Conservation (phyloP, 805 yeast species). For the Ogataea nakhonphanomensis region DNA sequence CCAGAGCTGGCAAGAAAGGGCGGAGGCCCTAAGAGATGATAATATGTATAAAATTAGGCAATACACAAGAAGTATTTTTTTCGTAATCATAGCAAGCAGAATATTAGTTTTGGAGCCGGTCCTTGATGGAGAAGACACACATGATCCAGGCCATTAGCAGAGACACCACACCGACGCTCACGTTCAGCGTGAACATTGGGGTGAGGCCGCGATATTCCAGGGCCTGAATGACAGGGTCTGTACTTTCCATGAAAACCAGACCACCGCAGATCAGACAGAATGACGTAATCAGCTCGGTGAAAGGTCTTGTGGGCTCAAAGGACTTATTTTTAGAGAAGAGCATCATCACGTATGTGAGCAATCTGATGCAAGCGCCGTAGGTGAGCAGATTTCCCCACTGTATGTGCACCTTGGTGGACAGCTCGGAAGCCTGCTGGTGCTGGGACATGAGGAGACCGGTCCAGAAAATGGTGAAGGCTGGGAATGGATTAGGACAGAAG, state of each 20-base stretch:
- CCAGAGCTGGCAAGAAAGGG: conserved; percentile 76
- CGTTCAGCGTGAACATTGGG: conserved; percentile 86
- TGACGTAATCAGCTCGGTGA: conserved; percentile 78
- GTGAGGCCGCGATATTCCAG: conserved; percentile 81
- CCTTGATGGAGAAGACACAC: conserved; percentile 60
- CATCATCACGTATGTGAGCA: conserved; percentile 57
- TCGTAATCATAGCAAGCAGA: conserved; percentile 8
- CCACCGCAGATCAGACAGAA: conserved; percentile 89
- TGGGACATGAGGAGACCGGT: conserved; percentile 95
- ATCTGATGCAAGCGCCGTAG: conserved; percentile 76
- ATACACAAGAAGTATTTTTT: no score
- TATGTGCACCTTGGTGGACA: conserved; percentile 75
- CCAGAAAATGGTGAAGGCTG: conserved; percentile 90
- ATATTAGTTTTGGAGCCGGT: conserved; percentile 37
- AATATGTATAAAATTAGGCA: not conserved
- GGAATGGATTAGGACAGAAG: conserved; percentile 90
- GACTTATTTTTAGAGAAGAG: conserved; percentile 39
- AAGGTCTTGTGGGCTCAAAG: conserved; percentile 61
- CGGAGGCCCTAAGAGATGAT: conserved; percentile 12
- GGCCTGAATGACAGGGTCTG: conserved; percentile 79
- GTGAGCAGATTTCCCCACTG: conserved; percentile 92
- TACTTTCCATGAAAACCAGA: conserved; percentile 84
- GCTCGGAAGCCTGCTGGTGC: conserved; percentile 78
- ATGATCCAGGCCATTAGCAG: conserved; percentile 88
- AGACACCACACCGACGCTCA: conserved; percentile 74